Conservation (phyloP, 176 grass and related monocot species). For the Themeda triandra region DNA sequence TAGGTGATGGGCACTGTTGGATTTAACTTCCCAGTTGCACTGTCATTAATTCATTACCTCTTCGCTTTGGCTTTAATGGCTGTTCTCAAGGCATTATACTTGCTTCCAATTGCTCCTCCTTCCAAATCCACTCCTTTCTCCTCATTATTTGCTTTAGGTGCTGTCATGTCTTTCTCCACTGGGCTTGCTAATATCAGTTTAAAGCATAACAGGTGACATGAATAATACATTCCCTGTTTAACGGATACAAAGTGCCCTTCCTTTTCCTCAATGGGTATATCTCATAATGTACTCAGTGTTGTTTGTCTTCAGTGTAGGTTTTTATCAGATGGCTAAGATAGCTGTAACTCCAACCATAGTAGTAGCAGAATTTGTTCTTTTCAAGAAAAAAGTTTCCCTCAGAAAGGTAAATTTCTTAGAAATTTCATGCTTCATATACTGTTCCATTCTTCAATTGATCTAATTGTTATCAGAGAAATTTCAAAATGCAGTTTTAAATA, state of each 20-base stretch:
- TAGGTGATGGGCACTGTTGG: constrained; percentile 90
- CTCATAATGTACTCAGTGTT: constrained; percentile 20
- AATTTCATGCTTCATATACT: constrained; percentile 11
- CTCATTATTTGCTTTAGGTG: constrained; percentile 83
- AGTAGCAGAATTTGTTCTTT: constrained; percentile 78
- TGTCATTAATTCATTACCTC: constrained; percentile 87
- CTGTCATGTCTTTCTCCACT: constrained; percentile 95
- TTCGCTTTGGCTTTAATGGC: constrained; percentile 82
- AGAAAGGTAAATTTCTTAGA: constrained; percentile 48
- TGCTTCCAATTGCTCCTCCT: constrained; percentile 81
- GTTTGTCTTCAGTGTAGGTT: constrained; percentile 80
- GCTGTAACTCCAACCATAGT: constrained; percentile 97
- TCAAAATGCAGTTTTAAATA: no score
- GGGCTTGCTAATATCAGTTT: constrained; percentile 98
- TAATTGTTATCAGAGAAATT: neutral
- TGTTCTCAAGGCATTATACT: constrained; percentile 71
- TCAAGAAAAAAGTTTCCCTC: constrained; percentile 65
- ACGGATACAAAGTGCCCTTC: neutral
- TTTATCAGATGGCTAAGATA: constrained; percentile 99
- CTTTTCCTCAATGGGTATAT: neutral
- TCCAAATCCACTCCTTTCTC: constrained; percentile 88
- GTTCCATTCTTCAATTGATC: neutral
- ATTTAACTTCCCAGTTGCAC: constrained; percentile 92
- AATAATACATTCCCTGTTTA: constrained; percentile 14
- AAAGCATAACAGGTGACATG: constrained; percentile 91